Evolutionary conservation across 148 eudicot species (phyloP).

Genomic region (Simmondsia chinensis): DNA sequence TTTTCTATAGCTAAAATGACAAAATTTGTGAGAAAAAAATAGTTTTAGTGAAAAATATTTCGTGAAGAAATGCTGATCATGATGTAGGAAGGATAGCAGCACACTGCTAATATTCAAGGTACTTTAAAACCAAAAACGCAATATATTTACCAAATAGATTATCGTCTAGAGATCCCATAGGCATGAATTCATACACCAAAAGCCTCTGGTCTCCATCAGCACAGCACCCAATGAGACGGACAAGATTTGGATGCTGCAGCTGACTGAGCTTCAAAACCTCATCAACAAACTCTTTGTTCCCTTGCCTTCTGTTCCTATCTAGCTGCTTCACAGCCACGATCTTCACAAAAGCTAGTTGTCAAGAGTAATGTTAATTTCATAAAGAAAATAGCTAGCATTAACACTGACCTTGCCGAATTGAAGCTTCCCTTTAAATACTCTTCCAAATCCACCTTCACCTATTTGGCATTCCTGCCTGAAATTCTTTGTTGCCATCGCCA

Average conservation of each 20-base stretch:
- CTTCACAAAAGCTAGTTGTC: slow-evolving; percentile 24
- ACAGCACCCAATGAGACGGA: slow-evolving; percentile 64
- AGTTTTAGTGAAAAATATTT: too few relatives aligned
- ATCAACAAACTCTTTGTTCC: slow-evolving; percentile 55
- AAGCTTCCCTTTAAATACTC: slow-evolving; percentile 58
- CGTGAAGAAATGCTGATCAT: too few relatives aligned
- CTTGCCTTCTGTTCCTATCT: slow-evolving; percentile 68
- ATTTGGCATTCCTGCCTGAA: slow-evolving; percentile 67
- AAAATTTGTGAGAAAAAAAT: too few relatives aligned
- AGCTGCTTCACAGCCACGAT: slow-evolving; percentile 77
- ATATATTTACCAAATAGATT: slow-evolving; percentile 49
- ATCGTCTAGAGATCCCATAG: slow-evolving; percentile 54
- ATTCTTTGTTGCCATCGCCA: slow-evolving; percentile 74
- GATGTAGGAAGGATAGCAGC: background rate
- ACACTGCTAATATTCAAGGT: too few relatives aligned
- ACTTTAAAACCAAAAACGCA: too few relatives aligned
- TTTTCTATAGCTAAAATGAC: too few relatives aligned
- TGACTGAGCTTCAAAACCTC: slow-evolving; percentile 53
- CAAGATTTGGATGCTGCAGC: slow-evolving; percentile 55
- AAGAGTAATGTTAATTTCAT: too few relatives aligned
- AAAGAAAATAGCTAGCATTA: too few relatives aligned
- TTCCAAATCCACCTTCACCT: slow-evolving; percentile 76
- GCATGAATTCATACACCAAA: slow-evolving; percentile 75
- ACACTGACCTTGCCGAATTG: slow-evolving; percentile 45
- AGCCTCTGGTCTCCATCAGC: slow-evolving; percentile 93